phyloP scores from a whole-genome alignment of 2,329 filamentous ascomycete genomes.

The Hypoxylon sp. region DNA sequence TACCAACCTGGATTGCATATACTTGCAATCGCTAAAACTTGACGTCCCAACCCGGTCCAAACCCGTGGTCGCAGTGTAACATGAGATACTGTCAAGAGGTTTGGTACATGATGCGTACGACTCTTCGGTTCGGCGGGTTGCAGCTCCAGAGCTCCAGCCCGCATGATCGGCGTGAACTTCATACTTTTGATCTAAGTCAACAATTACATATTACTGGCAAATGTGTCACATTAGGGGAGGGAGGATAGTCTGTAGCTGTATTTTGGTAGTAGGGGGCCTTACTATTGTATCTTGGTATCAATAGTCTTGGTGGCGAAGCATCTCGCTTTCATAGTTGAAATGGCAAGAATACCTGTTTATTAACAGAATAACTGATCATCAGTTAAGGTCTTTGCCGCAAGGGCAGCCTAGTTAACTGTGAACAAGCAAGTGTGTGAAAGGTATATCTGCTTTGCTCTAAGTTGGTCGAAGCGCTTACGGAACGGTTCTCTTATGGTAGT shows the following conservation, averaged over 20 bases:
- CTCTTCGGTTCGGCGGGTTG: background rate
- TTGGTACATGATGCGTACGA: conserved; percentile 20
- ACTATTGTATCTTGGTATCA: conserved; percentile 4
- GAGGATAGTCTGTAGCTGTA: conserved; percentile 2
- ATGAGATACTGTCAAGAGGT: conserved; percentile 5
- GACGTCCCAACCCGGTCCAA: conserved; percentile 7
- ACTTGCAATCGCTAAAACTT: conserved; percentile 1
- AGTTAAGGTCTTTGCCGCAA: no score
- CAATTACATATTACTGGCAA: no score
- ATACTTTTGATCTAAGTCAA: no score
- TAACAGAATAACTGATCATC: background rate
- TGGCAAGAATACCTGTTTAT: no score
- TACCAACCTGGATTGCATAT: background rate
- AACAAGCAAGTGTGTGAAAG: no score
- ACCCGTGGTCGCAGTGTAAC: background rate
- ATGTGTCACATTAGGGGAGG: background rate
- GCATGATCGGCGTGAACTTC: no score
- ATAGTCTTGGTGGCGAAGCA: background rate
- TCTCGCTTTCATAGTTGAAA: conserved; percentile 1
- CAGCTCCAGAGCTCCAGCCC: no score
- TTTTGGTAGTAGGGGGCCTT: conserved; percentile 8
- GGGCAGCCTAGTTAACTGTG: no score
- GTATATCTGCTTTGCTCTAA: no score
- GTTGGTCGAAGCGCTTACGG: no score
- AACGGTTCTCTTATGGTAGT: no score